Evolutionary conservation across 257 asterid species (phyloP).

Genomic region (Dorcoceras hygrometricum): DNA sequence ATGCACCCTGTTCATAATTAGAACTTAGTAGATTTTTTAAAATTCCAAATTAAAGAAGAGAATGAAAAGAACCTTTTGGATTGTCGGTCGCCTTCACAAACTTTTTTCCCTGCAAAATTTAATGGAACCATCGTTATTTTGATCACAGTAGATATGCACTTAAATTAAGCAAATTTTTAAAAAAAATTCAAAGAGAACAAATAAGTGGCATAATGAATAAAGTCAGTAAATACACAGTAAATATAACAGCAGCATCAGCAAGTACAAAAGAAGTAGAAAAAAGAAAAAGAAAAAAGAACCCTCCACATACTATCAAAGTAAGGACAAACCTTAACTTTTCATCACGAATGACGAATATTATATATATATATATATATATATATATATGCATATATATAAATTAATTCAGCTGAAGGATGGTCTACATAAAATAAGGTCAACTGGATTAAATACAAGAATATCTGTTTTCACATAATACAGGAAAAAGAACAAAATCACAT

Average conservation of each 20-base stretch:
- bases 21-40: constrained; percentile 12
- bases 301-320: constrained; percentile 26
- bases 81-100: constrained; percentile 65
- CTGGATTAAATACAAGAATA: constrained; percentile 30
- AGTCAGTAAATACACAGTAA: constrained; percentile 25
- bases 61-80: constrained; percentile 54
- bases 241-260: constrained; percentile 32
- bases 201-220: constrained; percentile 28
- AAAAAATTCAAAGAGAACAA: constrained; percentile 20
- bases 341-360: constrained; percentile 27
- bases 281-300: constrained; percentile 16
- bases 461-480: constrained; percentile 25
- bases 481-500: constrained; percentile 22
- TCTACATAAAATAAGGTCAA: constrained; percentile 28
- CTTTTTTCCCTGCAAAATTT: constrained; percentile 62
- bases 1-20: constrained; percentile 23
- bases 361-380: too few relatives aligned
- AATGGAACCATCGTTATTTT: constrained; percentile 29
- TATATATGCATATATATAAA: constrained; percentile 17
- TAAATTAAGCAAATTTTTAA: constrained; percentile 18
- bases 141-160: constrained; percentile 22
- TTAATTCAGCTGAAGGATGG: constrained; percentile 13
- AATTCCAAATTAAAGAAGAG: constrained; percentile 29
- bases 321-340: constrained; percentile 39
- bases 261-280: too few relatives aligned